phyloP scores from a whole-genome alignment of 2,329 filamentous ascomycete genomes.

The Sporothrix luriei region DNA sequence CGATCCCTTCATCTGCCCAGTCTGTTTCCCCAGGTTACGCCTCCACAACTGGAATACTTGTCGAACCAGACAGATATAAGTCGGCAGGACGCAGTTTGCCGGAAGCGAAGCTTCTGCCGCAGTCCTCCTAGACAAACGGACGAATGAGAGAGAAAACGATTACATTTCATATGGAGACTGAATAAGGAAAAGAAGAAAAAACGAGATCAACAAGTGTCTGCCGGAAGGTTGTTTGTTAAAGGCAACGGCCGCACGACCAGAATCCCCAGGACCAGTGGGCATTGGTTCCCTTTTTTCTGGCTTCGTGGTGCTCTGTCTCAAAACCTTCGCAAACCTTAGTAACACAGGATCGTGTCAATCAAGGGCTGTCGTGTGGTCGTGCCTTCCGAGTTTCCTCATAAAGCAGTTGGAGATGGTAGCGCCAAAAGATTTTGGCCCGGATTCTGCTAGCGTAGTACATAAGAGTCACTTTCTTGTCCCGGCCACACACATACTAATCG shows the following conservation, averaged over 20 bases:
- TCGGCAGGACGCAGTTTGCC: neutral
- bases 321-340: constrained; percentile 27
- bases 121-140: too few relatives aligned
- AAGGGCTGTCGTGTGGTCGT: constrained; percentile 30
- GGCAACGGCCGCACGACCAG: neutral
- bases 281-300: neutral
- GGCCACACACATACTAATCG: neutral
- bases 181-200: neutral
- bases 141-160: neutral
- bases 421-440: constrained; percentile 17
- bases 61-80: neutral
- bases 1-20: neutral
- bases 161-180: neutral
- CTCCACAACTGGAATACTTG: too few relatives aligned
- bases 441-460: constrained; percentile 25
- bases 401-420: constrained; percentile 26
- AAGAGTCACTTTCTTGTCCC: neutral
- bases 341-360: constrained; percentile 28
- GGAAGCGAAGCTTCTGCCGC: neutral
- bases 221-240: neutral
- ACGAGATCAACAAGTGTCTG: neutral
- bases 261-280: constrained; percentile 3
- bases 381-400: constrained; percentile 30
- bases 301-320: constrained; percentile 7
- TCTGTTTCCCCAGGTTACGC: neutral